These are phyloP conservation scores for Botrytis pseudocinerea DNA, from an alignment of 2,329 filamentous ascomycete species.

Conservation along the genomic window DNA sequence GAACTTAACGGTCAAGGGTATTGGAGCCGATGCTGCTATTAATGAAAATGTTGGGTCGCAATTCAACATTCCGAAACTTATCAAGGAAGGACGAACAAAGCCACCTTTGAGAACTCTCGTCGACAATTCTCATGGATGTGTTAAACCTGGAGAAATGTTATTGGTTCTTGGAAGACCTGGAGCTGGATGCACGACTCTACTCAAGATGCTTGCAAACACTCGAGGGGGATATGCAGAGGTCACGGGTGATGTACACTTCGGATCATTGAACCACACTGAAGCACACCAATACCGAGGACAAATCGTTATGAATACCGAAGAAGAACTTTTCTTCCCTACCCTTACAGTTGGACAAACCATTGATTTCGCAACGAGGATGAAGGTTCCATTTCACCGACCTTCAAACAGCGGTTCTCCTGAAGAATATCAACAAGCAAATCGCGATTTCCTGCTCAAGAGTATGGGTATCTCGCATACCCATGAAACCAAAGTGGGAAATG, in stretches of 20 bases:
- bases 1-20: conserved; percentile 38
- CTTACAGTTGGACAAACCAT: conserved; percentile 54
- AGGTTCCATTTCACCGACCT: conserved; percentile 47
- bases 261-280: conserved; percentile 46
- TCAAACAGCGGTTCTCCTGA: conserved; percentile 49
- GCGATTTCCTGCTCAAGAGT: conserved; percentile 37
- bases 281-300: conserved; percentile 54
- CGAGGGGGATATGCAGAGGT: conserved; percentile 59
- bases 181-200: conserved; percentile 68
- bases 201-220: conserved; percentile 69
- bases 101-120: conserved; percentile 65
- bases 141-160: conserved; percentile 72
- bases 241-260: conserved; percentile 59
- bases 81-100: conserved; percentile 55
- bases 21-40: conserved; percentile 38
- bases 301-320: conserved; percentile 57
- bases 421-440: conserved; percentile 46
- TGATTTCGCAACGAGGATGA: conserved; percentile 57
- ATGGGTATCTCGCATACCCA: conserved; percentile 56
- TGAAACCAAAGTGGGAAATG: conserved; percentile 57
- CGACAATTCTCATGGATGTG: conserved; percentile 64
- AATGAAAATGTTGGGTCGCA: conserved; percentile 38
- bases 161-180: conserved; percentile 69
- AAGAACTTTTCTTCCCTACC: conserved; percentile 53
- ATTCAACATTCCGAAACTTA: conserved; percentile 30